Evolutionary conservation across 2,329 filamentous ascomycete species (phyloP), one percentile per base, ranked within the genome.

Genomic region (Penicillium sp.): DNA sequence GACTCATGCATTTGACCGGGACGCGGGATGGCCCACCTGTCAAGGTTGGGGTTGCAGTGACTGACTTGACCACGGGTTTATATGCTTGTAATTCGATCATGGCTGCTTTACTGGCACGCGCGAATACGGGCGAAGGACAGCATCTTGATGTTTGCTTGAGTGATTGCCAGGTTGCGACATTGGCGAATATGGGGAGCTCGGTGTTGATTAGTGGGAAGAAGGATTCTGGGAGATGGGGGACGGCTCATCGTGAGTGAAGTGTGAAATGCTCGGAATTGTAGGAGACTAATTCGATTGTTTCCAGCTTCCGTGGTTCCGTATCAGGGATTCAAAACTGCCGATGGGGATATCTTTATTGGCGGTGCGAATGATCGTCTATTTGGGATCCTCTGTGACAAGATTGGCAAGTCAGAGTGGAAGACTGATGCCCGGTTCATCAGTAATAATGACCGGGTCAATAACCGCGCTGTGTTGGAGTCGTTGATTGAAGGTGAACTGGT

Each of bases 1-100:
- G 93, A 0, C 73, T 98, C 42, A 97, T 98, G 91, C 93, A 98
- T 71, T 96, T 98, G 60, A 98, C 91, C 0, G 91, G 91, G 27
- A 80, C 80, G 51, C 78, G 89, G 44, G 86, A 94, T 60, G 89
- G 90, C 0, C 86, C 89, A 2, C 93, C 93, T 0, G 91, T 96
- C 32, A 97, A 97, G 71, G 93, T 97, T 2, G 93, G 93, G 13
- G 91, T 97, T 3, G 93, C 93, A 1, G 91, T 97, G 2, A 97
- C 91, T 0, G 93, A 98, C 68, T 72, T 98, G 42, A 97, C 91
- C 0, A 96, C 93, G 0, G 93, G 93, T 0, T 72, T 98, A 4
- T 97, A 97, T 70, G 91, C 91, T 1, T 89, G 86, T 59, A 97
- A 96, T 67, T 85, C 87, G 47, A 88, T 97, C 63, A 90, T 97